A percentile compares a stretch with the other conserved stretches of the same genome.
Evolutionary conservation across 2,329 filamentous ascomycete genomes (phyloP).

Genomic region (Penicillium sp.): DNA sequence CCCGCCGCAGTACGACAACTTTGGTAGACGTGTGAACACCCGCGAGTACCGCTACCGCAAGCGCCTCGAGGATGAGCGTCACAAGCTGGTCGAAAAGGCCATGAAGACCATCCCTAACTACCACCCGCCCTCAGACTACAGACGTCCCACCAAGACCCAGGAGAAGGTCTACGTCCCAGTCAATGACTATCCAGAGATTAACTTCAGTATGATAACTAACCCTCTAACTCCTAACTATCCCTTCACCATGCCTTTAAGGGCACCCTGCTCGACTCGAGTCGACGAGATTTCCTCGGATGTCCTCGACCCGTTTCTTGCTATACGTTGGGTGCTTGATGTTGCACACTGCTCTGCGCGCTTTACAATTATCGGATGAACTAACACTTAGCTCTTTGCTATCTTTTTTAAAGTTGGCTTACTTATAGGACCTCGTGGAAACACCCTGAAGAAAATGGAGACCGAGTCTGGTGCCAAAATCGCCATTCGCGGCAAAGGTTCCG

Average conservation of each 20-base stretch:
- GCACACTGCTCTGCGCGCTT: slow-evolving; percentile 30
- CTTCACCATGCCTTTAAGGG: slow-evolving; percentile 41
- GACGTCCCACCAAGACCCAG: slow-evolving; percentile 98
- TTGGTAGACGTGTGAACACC: slow-evolving; percentile 98
- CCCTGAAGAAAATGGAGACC: slow-evolving; percentile 98
- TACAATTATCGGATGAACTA: slow-evolving; percentile 62
- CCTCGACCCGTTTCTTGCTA: slow-evolving; percentile 44
- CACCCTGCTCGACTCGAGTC: slow-evolving; percentile 45
- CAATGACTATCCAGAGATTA: slow-evolving; percentile 99
- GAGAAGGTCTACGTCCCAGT: slow-evolving; percentile 99
- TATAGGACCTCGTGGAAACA: slow-evolving; percentile 99
- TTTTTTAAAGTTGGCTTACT: slow-evolving; percentile 96
- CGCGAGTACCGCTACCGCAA: slow-evolving; percentile 98
- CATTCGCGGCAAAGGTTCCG: slow-evolving; percentile 98
- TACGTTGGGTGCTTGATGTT: slow-evolving; percentile 37
- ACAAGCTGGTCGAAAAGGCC: slow-evolving; percentile 97
- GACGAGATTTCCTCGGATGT: slow-evolving; percentile 34
- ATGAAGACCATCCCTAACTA: slow-evolving; percentile 99
- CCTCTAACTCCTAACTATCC: slow-evolving; percentile 77
- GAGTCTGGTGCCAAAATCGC: slow-evolving; percentile 98
- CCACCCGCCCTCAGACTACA: slow-evolving; percentile 96
- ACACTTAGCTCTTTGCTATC: slow-evolving; percentile 74
- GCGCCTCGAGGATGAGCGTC: slow-evolving; percentile 94
- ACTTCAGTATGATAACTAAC: slow-evolving; percentile 99
- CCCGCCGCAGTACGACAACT: slow-evolving; percentile 97